Percentiles rank a stretch among this genome's conserved stretches.
Conservation (phyloP, 371 early-diverging fungal genomes). For the Thermomucor indicae-seudaticae region DNA sequence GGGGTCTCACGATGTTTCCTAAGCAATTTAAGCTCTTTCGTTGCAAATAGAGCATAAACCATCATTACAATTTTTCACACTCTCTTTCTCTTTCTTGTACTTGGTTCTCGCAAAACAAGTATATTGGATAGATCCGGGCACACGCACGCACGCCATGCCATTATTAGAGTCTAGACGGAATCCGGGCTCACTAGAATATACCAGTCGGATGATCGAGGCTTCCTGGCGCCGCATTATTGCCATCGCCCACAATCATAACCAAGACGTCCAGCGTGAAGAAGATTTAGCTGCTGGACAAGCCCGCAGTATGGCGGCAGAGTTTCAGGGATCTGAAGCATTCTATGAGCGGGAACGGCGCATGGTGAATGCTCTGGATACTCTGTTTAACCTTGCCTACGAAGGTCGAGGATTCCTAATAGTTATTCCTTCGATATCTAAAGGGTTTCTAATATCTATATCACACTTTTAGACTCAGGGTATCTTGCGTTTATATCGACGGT, state of each 20-base stretch:
- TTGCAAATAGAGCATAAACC: too few species aligned
- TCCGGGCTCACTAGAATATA: constrained; percentile 7
- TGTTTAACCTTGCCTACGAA: constrained; percentile 22
- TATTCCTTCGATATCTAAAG: too few species aligned
- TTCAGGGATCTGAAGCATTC: constrained; percentile 12
- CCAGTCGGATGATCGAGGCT: constrained; percentile 11
- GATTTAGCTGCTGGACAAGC: not conserved
- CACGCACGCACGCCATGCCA: too few species aligned
- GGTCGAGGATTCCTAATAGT: constrained; percentile 22
- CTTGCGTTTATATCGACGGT: constrained; percentile 31
- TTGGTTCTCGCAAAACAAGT: too few species aligned
- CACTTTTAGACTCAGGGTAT: constrained; percentile 24
- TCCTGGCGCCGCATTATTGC: constrained; percentile 15
- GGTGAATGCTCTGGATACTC: constrained; percentile 19
- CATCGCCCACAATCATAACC: constrained; percentile 17
- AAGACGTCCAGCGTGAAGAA: constrained; percentile 5
- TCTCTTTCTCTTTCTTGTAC: too few species aligned
- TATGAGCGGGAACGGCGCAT: constrained; percentile 22
- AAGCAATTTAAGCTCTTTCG: too few species aligned
- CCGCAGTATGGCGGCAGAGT: not conserved
- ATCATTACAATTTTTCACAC: too few species aligned
- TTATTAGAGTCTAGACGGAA: constrained; percentile 2
- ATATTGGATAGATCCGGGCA: too few species aligned
- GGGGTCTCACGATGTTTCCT: too few species aligned
- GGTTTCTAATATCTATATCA: not conserved